phyloP scores from a whole-genome alignment of 495 filamentous ascomycete species.

The Astrothelium macrocarpum region DNA sequence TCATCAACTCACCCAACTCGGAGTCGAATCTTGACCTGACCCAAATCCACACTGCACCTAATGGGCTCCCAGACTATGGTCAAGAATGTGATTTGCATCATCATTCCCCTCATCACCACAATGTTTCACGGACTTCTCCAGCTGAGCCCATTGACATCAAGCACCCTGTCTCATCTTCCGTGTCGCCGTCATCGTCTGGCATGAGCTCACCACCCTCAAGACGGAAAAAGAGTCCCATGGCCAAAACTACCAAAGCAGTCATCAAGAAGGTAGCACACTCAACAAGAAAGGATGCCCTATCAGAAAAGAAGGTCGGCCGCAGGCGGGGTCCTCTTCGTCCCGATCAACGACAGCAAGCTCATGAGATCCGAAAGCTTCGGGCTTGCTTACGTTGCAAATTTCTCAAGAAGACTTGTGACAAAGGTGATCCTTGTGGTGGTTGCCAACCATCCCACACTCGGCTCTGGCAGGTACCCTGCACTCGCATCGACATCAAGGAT shows the following conservation, averaged over 20 bases:
- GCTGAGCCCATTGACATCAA: conserved; percentile 64
- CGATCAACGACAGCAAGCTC: conserved; percentile 90
- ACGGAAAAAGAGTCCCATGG: conserved; percentile 61
- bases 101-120: conserved; percentile 36
- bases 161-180: conserved; percentile 45
- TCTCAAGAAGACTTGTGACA: conserved; percentile 95
- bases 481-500: conserved; percentile 92
- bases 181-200: conserved; percentile 36
- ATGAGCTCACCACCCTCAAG: conserved; percentile 52
- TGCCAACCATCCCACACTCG: conserved; percentile 89
- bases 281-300: conserved; percentile 62
- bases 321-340: conserved; percentile 77
- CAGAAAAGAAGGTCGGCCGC: conserved; percentile 83
- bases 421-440: conserved; percentile 83
- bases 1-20: conserved; percentile 51
- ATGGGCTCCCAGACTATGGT: conserved; percentile 21
- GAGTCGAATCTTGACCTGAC: conserved; percentile 27
- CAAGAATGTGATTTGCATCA: conserved; percentile 33
- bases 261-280: conserved; percentile 61
- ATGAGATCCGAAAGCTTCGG: conserved; percentile 83
- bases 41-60: conserved; percentile 16
- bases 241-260: conserved; percentile 68
- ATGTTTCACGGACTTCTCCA: conserved; percentile 52
- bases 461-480: conserved; percentile 92
- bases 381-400: conserved; percentile 95